phyloP scores from a whole-genome alignment of 179 eudicot species.

The Silene noctiflora region DNA sequence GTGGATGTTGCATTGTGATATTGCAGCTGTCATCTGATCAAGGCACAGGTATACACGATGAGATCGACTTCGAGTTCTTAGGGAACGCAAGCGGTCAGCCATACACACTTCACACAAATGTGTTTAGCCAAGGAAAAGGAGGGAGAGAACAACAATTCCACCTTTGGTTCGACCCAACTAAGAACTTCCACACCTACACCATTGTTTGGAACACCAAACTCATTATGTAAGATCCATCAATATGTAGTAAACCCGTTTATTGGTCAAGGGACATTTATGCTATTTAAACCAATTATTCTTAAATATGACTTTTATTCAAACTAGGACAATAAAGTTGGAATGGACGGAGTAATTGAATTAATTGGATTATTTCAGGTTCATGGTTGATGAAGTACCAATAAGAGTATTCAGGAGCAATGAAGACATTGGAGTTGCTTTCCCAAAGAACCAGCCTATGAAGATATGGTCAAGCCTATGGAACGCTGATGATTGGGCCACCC shows the following conservation, averaged over 20 bases:
- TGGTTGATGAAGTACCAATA: conserved; percentile 37
- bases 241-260: too few relatives aligned
- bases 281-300: too few relatives aligned
- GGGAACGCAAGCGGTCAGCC: conserved; percentile 33
- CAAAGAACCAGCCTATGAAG: conserved; percentile 35
- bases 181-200: conserved; percentile 41
- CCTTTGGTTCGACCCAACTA: conserved; percentile 47
- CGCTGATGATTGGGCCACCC: conserved; percentile 15
- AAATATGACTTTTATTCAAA: too few relatives aligned
- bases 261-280: too few relatives aligned
- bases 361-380: too few relatives aligned
- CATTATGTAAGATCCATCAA: conserved; percentile 38
- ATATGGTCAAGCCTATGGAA: conserved; percentile 43
- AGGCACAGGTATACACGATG: conserved; percentile 27
- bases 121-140: conserved; percentile 36
- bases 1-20: too few relatives aligned
- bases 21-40: conserved; percentile 28
- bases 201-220: conserved; percentile 40
- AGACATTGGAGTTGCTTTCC: conserved; percentile 34
- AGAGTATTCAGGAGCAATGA: conserved; percentile 35
- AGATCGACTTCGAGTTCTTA: conserved; percentile 34
- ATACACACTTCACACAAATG: conserved; percentile 36
- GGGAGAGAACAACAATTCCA: conserved; percentile 39
- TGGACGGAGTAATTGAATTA: too few relatives aligned
- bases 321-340: too few relatives aligned